Conservation (phyloP, 2,329 filamentous ascomycete species). For the Aspergillus caelatus region DNA sequence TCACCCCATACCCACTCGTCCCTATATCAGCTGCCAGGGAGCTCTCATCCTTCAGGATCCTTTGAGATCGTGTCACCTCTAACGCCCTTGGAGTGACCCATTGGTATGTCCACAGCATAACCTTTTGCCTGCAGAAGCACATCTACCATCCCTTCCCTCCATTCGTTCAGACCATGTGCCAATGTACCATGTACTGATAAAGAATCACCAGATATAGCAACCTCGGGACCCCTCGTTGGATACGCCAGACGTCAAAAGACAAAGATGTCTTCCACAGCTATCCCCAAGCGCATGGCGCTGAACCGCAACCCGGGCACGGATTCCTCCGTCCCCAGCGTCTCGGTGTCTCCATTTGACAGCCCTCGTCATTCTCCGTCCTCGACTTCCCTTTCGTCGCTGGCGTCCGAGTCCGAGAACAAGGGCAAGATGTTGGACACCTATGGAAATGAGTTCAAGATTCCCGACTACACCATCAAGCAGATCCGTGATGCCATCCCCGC, state of each 20-base stretch:
- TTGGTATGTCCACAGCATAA: conserved; percentile 9
- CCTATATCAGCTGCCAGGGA: conserved; percentile 3
- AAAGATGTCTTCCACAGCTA: conserved; percentile 55
- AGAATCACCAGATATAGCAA: neutral
- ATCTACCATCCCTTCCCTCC: neutral
- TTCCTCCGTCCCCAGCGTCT: conserved; percentile 56
- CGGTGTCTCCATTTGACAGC: conserved; percentile 61
- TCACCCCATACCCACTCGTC: conserved; percentile 11
- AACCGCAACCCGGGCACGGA: conserved; percentile 57
- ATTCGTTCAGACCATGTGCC: neutral
- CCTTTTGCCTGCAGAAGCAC: neutral
- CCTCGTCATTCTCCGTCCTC: conserved; percentile 72
- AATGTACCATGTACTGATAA: neutral
- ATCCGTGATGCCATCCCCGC: conserved; percentile 96
- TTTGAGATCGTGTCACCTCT: conserved; percentile 2
- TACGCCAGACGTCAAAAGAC: neutral
- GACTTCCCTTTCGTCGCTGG: conserved; percentile 89
- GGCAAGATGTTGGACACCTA: conserved; percentile 81
- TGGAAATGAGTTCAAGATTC: conserved; percentile 90
- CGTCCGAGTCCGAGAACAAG: conserved; percentile 63
- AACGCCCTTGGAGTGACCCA: neutral
- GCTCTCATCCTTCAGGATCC: conserved; percentile 15
- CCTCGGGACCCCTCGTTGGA: neutral
- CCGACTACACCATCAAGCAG: conserved; percentile 96
- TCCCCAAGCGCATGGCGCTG: conserved; percentile 51